phyloP scores from a whole-genome alignment of 257 asterid species.

The Solanum bulbocastanum region DNA sequence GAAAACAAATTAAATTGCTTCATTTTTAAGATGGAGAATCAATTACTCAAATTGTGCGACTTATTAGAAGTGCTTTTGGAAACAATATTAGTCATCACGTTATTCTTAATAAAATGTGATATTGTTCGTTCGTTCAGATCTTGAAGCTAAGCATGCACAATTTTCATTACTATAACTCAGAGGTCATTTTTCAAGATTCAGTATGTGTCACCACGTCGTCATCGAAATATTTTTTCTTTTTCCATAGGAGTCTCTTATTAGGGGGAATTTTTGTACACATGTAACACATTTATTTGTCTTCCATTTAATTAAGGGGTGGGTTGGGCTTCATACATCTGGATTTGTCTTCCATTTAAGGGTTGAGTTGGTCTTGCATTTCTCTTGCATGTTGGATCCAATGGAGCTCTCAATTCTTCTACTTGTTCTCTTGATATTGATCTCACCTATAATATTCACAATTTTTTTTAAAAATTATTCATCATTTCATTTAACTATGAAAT shows the following conservation, averaged over 20 bases:
- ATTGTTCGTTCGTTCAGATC: fast-evolving
- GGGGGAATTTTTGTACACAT: background rate
- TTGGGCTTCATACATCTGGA: slow-evolving; percentile 26
- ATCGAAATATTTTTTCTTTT: too few relatives aligned
- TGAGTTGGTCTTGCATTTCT: slow-evolving; percentile 61
- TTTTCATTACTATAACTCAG: too few relatives aligned
- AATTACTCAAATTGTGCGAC: background rate
- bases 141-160: too few relatives aligned
- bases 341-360: slow-evolving; percentile 37
- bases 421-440: slow-evolving; percentile 43
- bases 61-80: background rate
- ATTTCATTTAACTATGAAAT: background rate
- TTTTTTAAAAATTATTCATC: background rate
- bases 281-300: slow-evolving; percentile 13
- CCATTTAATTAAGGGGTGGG: background rate
- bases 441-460: slow-evolving; percentile 16
- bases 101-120: background rate
- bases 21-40: background rate
- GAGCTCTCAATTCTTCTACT: slow-evolving; percentile 42
- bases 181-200: background rate
- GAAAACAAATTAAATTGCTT: background rate
- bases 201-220: background rate
- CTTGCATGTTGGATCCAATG: slow-evolving; percentile 46
- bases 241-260: background rate
- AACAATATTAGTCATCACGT: background rate